Evolutionary conservation across 805 yeast genomes (phyloP).

Genomic region (Huiozyma naganishii): DNA sequence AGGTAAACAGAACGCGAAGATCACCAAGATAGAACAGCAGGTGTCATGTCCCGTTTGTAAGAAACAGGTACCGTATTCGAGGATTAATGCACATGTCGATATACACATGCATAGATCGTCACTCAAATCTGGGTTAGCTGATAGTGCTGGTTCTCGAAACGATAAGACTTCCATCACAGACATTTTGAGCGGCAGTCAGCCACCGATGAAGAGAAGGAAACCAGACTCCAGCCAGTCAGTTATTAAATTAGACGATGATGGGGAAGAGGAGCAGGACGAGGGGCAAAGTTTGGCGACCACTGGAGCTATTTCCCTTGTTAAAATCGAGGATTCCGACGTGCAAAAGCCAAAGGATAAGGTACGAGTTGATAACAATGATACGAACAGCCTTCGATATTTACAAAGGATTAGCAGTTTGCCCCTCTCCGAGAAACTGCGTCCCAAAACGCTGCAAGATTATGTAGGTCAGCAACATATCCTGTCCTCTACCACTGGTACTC

Average conservation of each 20-base stretch:
- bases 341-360: neutral
- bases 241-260: neutral
- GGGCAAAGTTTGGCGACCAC: too few relatives aligned
- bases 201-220: neutral
- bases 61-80: slow-evolving; percentile 14
- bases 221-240: neutral
- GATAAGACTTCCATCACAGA: neutral
- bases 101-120: slow-evolving; percentile 11
- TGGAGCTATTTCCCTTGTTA: neutral
- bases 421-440: slow-evolving; percentile 77
- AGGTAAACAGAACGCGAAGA: neutral
- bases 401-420: slow-evolving; percentile 32
- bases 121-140: too few relatives aligned
- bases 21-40: slow-evolving; percentile 9
- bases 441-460: slow-evolving; percentile 53
- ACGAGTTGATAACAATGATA: neutral
- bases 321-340: neutral
- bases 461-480: slow-evolving; percentile 81
- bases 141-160: neutral
- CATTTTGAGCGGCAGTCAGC: neutral
- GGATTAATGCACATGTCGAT: slow-evolving; percentile 25
- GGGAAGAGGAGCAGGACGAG: too few relatives aligned
- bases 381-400: slow-evolving; percentile 16
- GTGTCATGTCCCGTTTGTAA: slow-evolving; percentile 26
- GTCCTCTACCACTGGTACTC: slow-evolving; percentile 46